Conservation (phyloP, 345 rosid genomes). For the Lumnitzera littorea region DNA sequence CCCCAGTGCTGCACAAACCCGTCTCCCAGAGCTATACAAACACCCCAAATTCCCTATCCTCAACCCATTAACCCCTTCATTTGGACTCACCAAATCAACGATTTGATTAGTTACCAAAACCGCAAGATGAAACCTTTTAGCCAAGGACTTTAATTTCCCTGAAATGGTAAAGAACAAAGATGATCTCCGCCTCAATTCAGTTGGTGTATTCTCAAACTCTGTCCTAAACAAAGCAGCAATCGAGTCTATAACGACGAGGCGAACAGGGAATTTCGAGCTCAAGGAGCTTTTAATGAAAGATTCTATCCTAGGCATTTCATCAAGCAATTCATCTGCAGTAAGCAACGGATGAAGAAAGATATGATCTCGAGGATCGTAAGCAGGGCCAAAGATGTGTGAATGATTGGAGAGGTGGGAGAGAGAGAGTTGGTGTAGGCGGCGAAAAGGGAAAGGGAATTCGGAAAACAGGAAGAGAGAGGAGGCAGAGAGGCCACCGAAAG, state of each 20-base stretch:
- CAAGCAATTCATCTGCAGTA: slow-evolving; percentile 68
- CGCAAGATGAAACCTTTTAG: slow-evolving; percentile 50
- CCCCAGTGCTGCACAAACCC: slow-evolving; percentile 69
- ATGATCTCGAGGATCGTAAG: slow-evolving; percentile 42
- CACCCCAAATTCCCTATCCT: slow-evolving; percentile 61
- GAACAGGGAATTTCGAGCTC: slow-evolving; percentile 37
- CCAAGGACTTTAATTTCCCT: slow-evolving; percentile 57
- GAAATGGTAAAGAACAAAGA: slow-evolving; percentile 73
- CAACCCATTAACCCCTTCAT: slow-evolving; percentile 52
- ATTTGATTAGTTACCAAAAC: slow-evolving; percentile 86
- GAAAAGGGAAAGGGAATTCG: slow-evolving; percentile 68
- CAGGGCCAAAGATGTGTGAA: slow-evolving; percentile 13
- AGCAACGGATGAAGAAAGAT: slow-evolving; percentile 53
- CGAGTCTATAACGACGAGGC: slow-evolving; percentile 77
- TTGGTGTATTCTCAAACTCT: slow-evolving; percentile 66
- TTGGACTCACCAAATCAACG: slow-evolving; percentile 52
- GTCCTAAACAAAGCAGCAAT: slow-evolving; percentile 83
- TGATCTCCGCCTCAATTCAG: slow-evolving; percentile 60
- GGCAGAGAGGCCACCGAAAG: slow-evolving; percentile 67
- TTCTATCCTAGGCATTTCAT: slow-evolving; percentile 54
- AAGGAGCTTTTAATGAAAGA: slow-evolving; percentile 29
- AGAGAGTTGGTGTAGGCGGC: slow-evolving; percentile 68
- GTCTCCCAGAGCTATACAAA: slow-evolving; percentile 60
- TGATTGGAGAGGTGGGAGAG: slow-evolving; percentile 27
- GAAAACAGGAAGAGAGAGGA: slow-evolving; percentile 72